Evolutionary conservation across 2,329 filamentous ascomycete genomes (phyloP).

Genomic region (Alternaria brassicae): DNA sequence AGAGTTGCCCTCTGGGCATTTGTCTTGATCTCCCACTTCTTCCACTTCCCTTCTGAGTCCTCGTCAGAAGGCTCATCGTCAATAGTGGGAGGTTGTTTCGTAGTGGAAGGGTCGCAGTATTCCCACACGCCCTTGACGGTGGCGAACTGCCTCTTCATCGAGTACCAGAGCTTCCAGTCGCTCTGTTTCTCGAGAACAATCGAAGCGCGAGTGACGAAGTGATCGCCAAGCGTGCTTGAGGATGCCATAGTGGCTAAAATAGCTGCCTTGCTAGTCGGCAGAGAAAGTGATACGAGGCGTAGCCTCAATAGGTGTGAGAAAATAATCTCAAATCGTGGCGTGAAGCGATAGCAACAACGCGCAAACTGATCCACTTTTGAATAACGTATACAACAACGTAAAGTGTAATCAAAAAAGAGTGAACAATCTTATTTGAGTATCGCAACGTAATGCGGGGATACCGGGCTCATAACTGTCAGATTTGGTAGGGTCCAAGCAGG

Average conservation of each 20-base stretch:
- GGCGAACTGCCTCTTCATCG: neutral
- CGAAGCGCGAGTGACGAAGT: neutral
- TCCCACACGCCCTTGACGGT: slow-evolving; percentile 5
- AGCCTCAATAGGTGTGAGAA: neutral
- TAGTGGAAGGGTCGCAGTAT: slow-evolving; percentile 1
- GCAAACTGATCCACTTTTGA: too few relatives aligned
- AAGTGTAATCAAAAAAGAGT: neutral
- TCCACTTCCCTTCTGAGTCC: neutral
- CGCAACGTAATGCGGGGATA: slow-evolving; percentile 3
- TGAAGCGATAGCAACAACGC: too few relatives aligned
- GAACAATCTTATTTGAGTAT: slow-evolving; percentile 4
- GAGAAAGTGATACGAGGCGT: neutral
- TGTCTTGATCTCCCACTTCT: neutral
- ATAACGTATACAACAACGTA: too few relatives aligned
- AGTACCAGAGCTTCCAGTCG: too few relatives aligned
- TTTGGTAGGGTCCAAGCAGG: too few relatives aligned
- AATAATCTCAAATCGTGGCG: too few relatives aligned
- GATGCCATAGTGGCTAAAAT: neutral
- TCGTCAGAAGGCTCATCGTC: neutral
- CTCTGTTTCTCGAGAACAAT: neutral
- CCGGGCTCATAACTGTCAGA: slow-evolving; percentile 6
- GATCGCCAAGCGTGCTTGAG: neutral
- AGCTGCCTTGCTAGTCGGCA: neutral
- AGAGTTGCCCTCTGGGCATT: neutral
- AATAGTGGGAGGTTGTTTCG: neutral